A percentile compares a stretch with the other conserved stretches of the same genome.
Evolutionary conservation across 352 stramenopile genomes (phyloP).

Genomic region (Phytophthora citricola): DNA sequence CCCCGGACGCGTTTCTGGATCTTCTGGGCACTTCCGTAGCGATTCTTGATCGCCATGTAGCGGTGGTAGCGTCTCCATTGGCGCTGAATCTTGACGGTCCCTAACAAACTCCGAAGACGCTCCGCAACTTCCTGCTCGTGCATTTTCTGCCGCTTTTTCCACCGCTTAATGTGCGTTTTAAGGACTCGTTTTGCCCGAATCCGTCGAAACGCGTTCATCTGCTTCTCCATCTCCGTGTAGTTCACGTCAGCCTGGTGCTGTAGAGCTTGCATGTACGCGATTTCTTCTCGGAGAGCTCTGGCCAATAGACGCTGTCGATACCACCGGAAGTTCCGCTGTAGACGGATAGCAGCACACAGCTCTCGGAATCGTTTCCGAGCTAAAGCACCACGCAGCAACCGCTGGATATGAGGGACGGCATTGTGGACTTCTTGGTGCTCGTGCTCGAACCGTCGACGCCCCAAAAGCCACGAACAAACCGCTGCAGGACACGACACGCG

Average conservation of each 20-base stretch:
- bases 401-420: conserved; percentile 64
- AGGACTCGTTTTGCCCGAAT: conserved; percentile 59
- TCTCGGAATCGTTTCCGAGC: conserved; percentile 42
- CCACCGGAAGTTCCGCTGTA: conserved; percentile 67
- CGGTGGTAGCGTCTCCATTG: conserved; percentile 59
- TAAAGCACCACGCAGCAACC: conserved; percentile 54
- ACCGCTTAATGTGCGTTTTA: conserved; percentile 47
- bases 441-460: conserved; percentile 45
- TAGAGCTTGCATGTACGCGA: conserved; percentile 55
- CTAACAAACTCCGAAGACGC: conserved; percentile 55
- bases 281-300: conserved; percentile 65
- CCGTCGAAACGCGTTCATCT: conserved; percentile 55
- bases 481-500: conserved; percentile 51
- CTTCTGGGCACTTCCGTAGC: conserved; percentile 50
- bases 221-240: conserved; percentile 48
- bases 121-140: conserved; percentile 36
- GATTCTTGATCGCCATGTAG: conserved; percentile 52
- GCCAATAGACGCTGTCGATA: conserved; percentile 61
- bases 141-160: conserved; percentile 44
- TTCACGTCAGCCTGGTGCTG: conserved; percentile 57
- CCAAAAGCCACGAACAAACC: conserved; percentile 66
- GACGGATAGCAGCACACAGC: conserved; percentile 43
- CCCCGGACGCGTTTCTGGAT: conserved; percentile 72
- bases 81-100: conserved; percentile 65
- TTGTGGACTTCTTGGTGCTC: conserved; percentile 39